These are phyloP conservation scores for Paramecium octaurelia DNA, from an alignment of 73 alveolate species.

Conservation along the genomic window DNA sequence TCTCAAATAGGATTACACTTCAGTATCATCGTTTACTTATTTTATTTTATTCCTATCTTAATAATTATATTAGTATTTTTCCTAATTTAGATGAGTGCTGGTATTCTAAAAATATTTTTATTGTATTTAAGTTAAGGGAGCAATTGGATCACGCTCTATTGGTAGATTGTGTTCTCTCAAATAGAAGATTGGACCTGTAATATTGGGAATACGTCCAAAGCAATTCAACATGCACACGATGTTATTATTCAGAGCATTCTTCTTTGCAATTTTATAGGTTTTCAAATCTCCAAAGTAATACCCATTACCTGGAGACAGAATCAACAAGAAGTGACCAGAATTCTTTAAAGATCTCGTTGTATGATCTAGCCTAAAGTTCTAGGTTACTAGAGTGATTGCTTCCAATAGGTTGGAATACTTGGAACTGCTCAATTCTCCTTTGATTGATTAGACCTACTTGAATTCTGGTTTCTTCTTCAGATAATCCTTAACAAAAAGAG, in stretches of 20 bases:
- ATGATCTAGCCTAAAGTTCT: not conserved
- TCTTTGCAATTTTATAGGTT: not conserved
- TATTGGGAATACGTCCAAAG: slow-evolving; percentile 18
- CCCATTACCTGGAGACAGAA: not conserved
- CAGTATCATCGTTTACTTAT: not conserved
- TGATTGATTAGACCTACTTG: not conserved
- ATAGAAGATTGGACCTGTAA: not conserved
- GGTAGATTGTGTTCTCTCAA: not conserved
- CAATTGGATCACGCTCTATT: not conserved
- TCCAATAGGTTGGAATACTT: not conserved
- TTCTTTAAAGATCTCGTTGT: not conserved
- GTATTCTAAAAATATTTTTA: not conserved
- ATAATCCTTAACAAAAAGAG: not conserved
- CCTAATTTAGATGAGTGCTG: not conserved
- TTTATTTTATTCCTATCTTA: not conserved
- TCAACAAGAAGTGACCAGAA: not conserved
- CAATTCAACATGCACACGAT: not conserved
- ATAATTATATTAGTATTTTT: not conserved
- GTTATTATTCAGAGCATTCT: not conserved
- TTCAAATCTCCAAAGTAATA: not conserved
- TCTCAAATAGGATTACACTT: not conserved
- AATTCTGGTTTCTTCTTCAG: not conserved
- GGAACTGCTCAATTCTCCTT: not conserved
- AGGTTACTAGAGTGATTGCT: not conserved
- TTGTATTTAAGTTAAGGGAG: not conserved